These are phyloP conservation scores for Parsonsia alboflavescens DNA, from an alignment of 257 asterid genomes.

Conservation along the genomic window DNA sequence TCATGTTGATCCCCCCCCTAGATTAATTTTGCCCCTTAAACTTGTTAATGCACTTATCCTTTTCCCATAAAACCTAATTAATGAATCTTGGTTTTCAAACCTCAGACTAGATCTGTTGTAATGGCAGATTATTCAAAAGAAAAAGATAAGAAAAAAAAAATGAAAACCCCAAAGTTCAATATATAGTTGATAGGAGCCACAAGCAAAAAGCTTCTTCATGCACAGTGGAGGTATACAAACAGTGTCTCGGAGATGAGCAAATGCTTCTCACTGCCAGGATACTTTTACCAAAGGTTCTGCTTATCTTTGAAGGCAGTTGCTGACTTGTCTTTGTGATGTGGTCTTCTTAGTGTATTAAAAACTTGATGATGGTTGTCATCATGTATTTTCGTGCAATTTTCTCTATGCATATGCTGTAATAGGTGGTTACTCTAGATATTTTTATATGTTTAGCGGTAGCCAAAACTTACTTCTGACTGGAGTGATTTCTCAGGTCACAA, in stretches of 20 bases:
- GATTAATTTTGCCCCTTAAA: background rate
- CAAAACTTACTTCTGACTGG: conserved; percentile 4
- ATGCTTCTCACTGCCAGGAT: background rate
- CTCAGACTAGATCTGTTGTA: too few relatives aligned
- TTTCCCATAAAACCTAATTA: background rate
- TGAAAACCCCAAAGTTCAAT: too few relatives aligned
- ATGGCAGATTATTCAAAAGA: too few relatives aligned
- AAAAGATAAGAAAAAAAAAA: too few relatives aligned
- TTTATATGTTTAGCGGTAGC: background rate
- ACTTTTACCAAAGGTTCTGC: background rate
- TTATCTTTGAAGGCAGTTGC: background rate
- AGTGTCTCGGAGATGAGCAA: background rate
- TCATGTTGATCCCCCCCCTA: background rate
- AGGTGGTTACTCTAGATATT: background rate
- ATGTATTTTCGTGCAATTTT: background rate
- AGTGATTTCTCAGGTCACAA: conserved; percentile 64
- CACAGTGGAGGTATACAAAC: too few relatives aligned
- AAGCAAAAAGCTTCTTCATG: too few relatives aligned
- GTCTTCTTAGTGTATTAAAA: background rate
- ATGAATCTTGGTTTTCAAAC: background rate
- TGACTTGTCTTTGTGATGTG: background rate
- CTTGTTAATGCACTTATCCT: background rate
- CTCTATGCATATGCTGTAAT: background rate
- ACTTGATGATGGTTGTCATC: background rate
- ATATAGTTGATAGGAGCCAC: too few relatives aligned